These are phyloP conservation scores for Hortaea werneckii DNA, from an alignment of 2,329 filamentous ascomycete species.

Conservation along the genomic window DNA sequence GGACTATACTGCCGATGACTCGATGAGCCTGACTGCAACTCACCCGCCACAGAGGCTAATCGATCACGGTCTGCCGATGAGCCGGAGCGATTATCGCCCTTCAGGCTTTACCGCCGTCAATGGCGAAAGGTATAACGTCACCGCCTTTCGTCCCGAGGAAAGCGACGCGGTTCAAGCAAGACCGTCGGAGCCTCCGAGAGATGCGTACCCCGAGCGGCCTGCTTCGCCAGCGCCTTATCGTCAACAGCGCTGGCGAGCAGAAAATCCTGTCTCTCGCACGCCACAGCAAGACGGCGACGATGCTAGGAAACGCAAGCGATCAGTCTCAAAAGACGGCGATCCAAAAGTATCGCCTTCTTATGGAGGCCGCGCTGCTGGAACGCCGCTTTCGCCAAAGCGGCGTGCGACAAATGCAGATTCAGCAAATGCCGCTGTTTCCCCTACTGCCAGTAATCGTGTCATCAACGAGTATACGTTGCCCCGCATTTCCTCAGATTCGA, in stretches of 20 bases:
- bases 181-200: background rate
- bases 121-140: constrained; percentile 12
- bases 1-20: constrained; percentile 7
- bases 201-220: background rate
- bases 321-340: constrained; percentile 6
- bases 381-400: constrained; percentile 12
- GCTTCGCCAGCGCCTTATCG: background rate
- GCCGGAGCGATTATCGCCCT: constrained; percentile 9
- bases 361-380: too few species aligned
- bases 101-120: constrained; percentile 25
- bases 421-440: too few species aligned
- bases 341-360: background rate
- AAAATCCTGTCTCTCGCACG: constrained; percentile 4
- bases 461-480: too few species aligned
- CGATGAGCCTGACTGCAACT: constrained; percentile 12
- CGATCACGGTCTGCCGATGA: constrained; percentile 10
- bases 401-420: constrained; percentile 4
- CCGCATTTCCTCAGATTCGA: too few species aligned
- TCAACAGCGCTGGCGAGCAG: constrained; percentile 13
- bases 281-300: background rate
- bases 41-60: constrained; percentile 8
- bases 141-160: constrained; percentile 10
- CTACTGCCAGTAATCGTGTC: too few species aligned
- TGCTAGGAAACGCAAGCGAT: constrained; percentile 17
- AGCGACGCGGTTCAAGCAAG: background rate